phyloP scores from a whole-genome alignment of 1,284 basidiomycete genomes.

The Phylloporus sp. region DNA sequence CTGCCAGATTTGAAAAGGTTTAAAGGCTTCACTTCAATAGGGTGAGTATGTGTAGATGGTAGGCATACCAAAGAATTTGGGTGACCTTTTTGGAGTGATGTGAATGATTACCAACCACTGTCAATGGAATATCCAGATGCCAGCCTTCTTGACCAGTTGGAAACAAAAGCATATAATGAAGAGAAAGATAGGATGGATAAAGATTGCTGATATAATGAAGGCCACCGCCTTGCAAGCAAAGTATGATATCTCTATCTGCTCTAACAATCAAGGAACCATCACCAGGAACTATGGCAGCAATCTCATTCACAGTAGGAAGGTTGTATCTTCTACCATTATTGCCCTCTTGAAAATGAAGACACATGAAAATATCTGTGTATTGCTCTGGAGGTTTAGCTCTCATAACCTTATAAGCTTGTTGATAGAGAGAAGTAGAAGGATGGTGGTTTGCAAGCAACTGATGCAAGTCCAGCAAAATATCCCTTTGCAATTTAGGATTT shows the following conservation, averaged over 20 bases:
- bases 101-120: neutral
- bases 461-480: constrained; percentile 36
- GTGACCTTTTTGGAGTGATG: constrained; percentile 17
- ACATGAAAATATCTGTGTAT: neutral
- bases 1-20: constrained; percentile 42
- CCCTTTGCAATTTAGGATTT: constrained; percentile 30
- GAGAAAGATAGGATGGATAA: constrained; percentile 38
- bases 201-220: neutral
- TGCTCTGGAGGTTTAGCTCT: neutral
- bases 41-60: constrained; percentile 7
- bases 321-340: neutral
- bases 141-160: constrained; percentile 42
- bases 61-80: constrained; percentile 21
- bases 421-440: constrained; percentile 32
- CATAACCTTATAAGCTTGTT: constrained; percentile 39
- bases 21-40: neutral
- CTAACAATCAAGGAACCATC: constrained; percentile 14
- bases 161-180: constrained; percentile 48
- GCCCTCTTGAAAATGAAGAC: neutral
- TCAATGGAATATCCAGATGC: constrained; percentile 25
- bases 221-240: neutral
- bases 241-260: constrained; percentile 14
- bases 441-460: constrained; percentile 30
- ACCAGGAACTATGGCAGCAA: constrained; percentile 20
- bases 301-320: neutral